Percentiles rank a stretch among this genome's conserved stretches.
phyloP scores from a whole-genome alignment of 805 yeast species.

The Sugiyamaella marilandica region DNA sequence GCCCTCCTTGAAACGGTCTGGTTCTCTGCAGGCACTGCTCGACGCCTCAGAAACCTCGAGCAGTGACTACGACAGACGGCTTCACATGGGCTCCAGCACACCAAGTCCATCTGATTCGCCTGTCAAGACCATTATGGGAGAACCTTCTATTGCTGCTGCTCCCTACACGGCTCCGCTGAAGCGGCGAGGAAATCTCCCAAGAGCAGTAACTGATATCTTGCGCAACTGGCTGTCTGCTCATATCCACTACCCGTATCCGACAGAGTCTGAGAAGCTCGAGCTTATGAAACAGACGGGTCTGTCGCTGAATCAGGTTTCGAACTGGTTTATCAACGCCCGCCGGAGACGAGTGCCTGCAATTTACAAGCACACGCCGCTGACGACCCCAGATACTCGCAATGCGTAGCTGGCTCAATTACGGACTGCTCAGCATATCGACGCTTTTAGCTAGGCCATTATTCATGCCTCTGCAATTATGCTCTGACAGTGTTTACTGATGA shows the following conservation, averaged over 20 bases:
- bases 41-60: constrained; percentile 2
- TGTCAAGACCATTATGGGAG: neutral
- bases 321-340: constrained; percentile 87
- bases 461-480: neutral
- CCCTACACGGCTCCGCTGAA: constrained; percentile 13
- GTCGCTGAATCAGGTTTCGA: constrained; percentile 73
- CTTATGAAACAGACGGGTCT: constrained; percentile 68
- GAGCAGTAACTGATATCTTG: constrained; percentile 67
- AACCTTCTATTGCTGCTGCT: constrained; percentile 8
- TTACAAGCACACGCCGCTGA: constrained; percentile 6
- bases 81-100: constrained; percentile 1
- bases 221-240: constrained; percentile 72
- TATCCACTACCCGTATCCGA: constrained; percentile 78
- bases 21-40: constrained; percentile 1
- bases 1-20: neutral
- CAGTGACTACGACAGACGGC: neutral
- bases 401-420: neutral
- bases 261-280: constrained; percentile 68
- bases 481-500: neutral
- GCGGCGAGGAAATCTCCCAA: constrained; percentile 71
- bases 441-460: too few species aligned
- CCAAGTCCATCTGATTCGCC: constrained; percentile 7
- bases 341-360: constrained; percentile 56
- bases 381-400: neutral
- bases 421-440: too few species aligned